Percentiles rank a stretch among this genome's conserved stretches.
phyloP scores from a whole-genome alignment of 495 filamentous ascomycete species.

The Penicillium cataractarum region DNA sequence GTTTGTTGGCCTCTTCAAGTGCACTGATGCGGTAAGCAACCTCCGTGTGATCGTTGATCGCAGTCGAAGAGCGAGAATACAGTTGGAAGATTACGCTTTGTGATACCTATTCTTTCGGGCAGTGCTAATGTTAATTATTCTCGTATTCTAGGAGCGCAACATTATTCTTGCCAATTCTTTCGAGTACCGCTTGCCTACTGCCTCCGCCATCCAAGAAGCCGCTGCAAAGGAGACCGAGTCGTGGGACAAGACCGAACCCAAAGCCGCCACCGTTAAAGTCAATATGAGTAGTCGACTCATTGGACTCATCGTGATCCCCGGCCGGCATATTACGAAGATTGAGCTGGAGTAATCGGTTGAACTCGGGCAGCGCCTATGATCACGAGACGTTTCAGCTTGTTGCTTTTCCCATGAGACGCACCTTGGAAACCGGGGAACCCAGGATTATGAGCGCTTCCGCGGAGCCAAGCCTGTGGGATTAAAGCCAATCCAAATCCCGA shows the following conservation, averaged over 20 bases:
- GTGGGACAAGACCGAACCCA: slow-evolving; percentile 31
- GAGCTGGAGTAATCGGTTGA: slow-evolving; percentile 72
- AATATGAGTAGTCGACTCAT: slow-evolving; percentile 84
- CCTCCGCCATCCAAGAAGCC: slow-evolving; percentile 51
- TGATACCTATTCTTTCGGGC: background rate
- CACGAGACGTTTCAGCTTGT: slow-evolving; percentile 31
- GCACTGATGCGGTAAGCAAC: slow-evolving; percentile 79
- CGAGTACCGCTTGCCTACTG: slow-evolving; percentile 79
- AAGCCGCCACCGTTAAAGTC: slow-evolving; percentile 50
- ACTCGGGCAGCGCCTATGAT: slow-evolving; percentile 21
- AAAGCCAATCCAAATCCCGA: background rate
- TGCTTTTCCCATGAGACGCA: slow-evolving; percentile 16
- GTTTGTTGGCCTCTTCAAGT: slow-evolving; percentile 90
- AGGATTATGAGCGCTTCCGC: slow-evolving; percentile 4
- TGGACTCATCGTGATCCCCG: slow-evolving; percentile 88
- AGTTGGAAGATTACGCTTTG: background rate
- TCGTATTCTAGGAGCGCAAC: slow-evolving; percentile 66
- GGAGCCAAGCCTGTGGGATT: slow-evolving; percentile 6
- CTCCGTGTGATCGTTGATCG: background rate
- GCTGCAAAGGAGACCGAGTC: slow-evolving; percentile 34
- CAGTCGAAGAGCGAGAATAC: background rate
- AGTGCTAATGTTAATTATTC: background rate
- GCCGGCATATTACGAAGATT: slow-evolving; percentile 81
- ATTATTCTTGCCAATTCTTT: slow-evolving; percentile 81
- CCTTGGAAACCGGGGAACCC: background rate